Evolutionary conservation across 306 rosid species (phyloP), one percentile per base, ranked within the genome.

Genomic region (Begonia loranthoides): DNA sequence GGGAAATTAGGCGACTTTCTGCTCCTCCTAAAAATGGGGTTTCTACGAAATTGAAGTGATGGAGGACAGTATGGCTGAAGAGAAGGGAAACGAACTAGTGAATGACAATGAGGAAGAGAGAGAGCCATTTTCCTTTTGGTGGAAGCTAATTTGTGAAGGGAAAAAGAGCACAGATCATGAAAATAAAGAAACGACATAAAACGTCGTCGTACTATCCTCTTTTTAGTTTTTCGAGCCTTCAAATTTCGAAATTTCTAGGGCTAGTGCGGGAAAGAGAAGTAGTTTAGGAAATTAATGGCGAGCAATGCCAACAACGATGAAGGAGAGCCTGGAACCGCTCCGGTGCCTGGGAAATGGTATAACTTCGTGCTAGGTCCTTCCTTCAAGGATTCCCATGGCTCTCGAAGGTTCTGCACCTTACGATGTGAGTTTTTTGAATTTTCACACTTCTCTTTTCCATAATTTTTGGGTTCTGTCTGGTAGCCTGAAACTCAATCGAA

Each of bases 101-200:
- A 38, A 38, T 53, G 67, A 33, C 59, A 61, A 17, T 49, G 61
- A 19, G 68, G 66, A 19, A 70, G 66, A 67, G 72, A 66, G 63
- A 67, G 17, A 59, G 60, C 54, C 73, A 66, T 64, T 51, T 41
- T 58, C 19, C 41, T 34, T 48, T 13, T 28, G 36, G 8, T 28
- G 36, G 36, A 28, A 28, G 36, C 36, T 28, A 28, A 28, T 28
- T 7, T 8, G 36, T 28, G 9, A 28, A 28, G 36, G 36, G 36
- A 28, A 28, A 7, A 28, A 28, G 36, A 28, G 36, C 2, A 28
- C 6, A 28, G n/a, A n/a, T n/a, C n/a, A n/a, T n/a, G n/a, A n/a
- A n/a, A n/a, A n/a, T n/a, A n/a, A n/a, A n/a, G 36, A 28, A 28
- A 28, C 36, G 36, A 28, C 36, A 28, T 28, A 28, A 28, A 28